Conservation (phyloP, 2,329 filamentous ascomycete genomes). For the Ophiostoma perfectum region DNA sequence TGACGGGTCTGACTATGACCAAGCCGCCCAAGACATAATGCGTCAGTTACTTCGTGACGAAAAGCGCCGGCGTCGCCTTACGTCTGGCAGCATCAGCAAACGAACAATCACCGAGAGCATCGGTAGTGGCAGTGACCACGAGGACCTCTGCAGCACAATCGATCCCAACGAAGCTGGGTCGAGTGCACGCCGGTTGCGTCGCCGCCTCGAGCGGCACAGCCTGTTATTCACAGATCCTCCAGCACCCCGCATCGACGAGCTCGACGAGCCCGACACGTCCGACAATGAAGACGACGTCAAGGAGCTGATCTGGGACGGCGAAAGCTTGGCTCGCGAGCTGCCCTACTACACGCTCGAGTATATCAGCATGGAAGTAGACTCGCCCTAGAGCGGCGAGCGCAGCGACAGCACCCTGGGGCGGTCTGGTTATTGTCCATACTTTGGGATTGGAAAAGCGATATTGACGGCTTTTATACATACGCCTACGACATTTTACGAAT, state of each 20-base stretch:
- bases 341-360: slow-evolving; percentile 48
- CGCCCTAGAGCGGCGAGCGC: slow-evolving; percentile 28
- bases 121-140: slow-evolving; percentile 46
- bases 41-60: slow-evolving; percentile 42
- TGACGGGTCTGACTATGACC: slow-evolving; percentile 34
- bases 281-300: slow-evolving; percentile 32
- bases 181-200: slow-evolving; percentile 44
- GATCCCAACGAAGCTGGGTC: slow-evolving; percentile 41
- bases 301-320: slow-evolving; percentile 32
- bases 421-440: too few species aligned
- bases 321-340: slow-evolving; percentile 44
- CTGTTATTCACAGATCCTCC: slow-evolving; percentile 48
- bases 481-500: slow-evolving; percentile 7
- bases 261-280: slow-evolving; percentile 48
- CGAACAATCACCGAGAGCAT: slow-evolving; percentile 47
- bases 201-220: slow-evolving; percentile 44
- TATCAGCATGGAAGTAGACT: slow-evolving; percentile 49
- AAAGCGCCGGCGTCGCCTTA: slow-evolving; percentile 43
- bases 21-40: slow-evolving; percentile 33
- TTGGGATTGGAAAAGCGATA: not conserved
- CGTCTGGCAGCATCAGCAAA: slow-evolving; percentile 50
- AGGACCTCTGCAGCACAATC: slow-evolving; percentile 37
- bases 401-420: not conserved
- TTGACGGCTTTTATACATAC: not conserved
- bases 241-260: slow-evolving; percentile 47